A percentile compares a stretch with the other conserved stretches of the same genome.
Conservation (phyloP, 1,284 basidiomycete species). For the Ustilago curta region DNA sequence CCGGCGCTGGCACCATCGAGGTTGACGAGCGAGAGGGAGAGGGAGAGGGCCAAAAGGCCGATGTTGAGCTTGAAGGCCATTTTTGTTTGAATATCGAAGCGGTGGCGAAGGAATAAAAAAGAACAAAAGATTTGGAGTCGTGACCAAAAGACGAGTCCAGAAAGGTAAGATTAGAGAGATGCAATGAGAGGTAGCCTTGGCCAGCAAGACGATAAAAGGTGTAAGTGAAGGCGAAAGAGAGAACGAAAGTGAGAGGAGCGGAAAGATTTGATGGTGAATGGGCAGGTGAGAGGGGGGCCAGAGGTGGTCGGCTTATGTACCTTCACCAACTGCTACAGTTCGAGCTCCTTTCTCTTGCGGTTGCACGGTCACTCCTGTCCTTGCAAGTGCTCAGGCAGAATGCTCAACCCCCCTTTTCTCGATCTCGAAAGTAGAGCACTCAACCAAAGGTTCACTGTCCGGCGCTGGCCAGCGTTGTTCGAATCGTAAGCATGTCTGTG, state of each 20-base stretch:
- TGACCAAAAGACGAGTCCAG: not conserved
- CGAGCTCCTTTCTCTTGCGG: not conserved
- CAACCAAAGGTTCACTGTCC: no score
- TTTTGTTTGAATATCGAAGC: not conserved
- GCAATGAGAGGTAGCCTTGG: not conserved
- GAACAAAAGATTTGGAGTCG: not conserved
- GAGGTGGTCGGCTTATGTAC: slow-evolving; percentile 1
- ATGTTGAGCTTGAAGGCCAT: slow-evolving; percentile 40
- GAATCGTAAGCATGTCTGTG: no score
- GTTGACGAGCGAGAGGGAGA: slow-evolving; percentile 29
- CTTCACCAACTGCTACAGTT: not conserved
- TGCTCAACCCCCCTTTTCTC: no score
- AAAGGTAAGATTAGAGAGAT: not conserved
- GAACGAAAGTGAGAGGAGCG: not conserved
- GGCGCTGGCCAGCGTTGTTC: no score
- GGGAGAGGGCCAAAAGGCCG: slow-evolving; percentile 29
- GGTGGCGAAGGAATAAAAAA: not conserved
- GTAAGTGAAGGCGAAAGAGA: not conserved
- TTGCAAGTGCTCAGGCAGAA: no score
- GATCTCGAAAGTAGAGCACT: no score
- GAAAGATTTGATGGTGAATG: not conserved
- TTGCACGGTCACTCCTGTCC: not conserved
- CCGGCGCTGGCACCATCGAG: slow-evolving; percentile 34
- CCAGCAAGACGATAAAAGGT: slow-evolving; percentile 7
- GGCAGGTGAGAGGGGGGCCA: not conserved